Percentiles rank a stretch among this genome's conserved stretches.
These are phyloP conservation scores for Agaricus blazei DNA, from an alignment of 768 basidiomycete species.

Conservation along the genomic window DNA sequence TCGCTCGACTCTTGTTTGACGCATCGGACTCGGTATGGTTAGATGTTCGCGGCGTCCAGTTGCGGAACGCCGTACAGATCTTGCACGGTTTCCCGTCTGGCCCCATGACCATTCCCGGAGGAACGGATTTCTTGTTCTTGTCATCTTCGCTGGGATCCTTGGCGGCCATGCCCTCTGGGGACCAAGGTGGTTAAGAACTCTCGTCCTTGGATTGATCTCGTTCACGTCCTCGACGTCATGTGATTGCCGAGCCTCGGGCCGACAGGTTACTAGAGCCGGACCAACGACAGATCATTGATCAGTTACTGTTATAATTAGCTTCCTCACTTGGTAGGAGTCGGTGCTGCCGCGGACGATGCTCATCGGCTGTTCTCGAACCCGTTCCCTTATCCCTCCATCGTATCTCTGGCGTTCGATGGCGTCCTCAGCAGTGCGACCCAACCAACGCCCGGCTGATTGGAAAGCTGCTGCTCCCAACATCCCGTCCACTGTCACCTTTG, in stretches of 20 bases:
- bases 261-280: no score
- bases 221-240: no score
- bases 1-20: slow-evolving; percentile 13
- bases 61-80: slow-evolving; percentile 77
- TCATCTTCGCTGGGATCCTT: neutral
- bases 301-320: no score
- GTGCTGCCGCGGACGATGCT: slow-evolving; percentile 2
- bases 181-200: no score
- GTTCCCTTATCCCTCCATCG: neutral
- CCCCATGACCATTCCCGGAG: slow-evolving; percentile 83
- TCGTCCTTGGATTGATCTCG: no score
- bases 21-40: slow-evolving; percentile 24
- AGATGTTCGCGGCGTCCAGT: slow-evolving; percentile 50
- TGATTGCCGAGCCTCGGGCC: no score
- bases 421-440: slow-evolving; percentile 16
- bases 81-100: slow-evolving; percentile 96
- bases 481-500: slow-evolving; percentile 54
- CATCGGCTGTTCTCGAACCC: neutral
- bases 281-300: no score
- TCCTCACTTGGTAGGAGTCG: no score
- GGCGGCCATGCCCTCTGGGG: neutral
- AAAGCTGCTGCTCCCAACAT: slow-evolving; percentile 62
- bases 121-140: slow-evolving; percentile 25
- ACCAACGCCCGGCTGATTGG: slow-evolving; percentile 52
- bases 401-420: slow-evolving; percentile 17